Conservation (phyloP, 2,329 filamentous ascomycete species). For the Biscogniauxia sp. region DNA sequence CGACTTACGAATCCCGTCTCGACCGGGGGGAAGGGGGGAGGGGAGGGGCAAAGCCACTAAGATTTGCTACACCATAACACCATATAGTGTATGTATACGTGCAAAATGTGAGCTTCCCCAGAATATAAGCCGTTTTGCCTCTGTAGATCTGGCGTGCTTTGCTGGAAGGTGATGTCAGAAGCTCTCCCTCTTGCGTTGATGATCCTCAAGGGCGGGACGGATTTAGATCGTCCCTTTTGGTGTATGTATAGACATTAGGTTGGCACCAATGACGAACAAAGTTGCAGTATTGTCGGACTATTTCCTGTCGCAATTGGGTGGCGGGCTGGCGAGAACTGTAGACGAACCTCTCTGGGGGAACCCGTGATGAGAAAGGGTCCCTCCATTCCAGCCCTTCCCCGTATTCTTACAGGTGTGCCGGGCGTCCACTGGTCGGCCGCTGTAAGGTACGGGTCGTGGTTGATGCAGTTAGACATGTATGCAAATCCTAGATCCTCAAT, state of each 20-base stretch:
- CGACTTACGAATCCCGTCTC: not conserved
- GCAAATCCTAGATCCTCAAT: constrained; percentile 13
- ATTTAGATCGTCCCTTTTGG: not conserved
- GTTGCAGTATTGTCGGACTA: not conserved
- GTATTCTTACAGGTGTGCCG: constrained; percentile 23
- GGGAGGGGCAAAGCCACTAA: not conserved
- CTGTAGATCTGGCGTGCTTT: not conserved
- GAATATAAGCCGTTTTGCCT: not conserved
- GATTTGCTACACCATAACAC: not conserved
- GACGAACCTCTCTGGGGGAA: constrained; percentile 21
- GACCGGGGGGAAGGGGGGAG: too few species aligned
- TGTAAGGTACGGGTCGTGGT: constrained; percentile 32
- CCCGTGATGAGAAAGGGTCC: constrained; percentile 27
- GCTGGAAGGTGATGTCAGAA: not conserved
- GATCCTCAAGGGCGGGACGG: not conserved
- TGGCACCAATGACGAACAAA: not conserved
- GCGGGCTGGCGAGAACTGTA: not conserved
- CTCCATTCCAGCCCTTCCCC: constrained; percentile 25
- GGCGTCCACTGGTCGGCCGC: constrained; percentile 26
- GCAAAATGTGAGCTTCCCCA: not conserved
- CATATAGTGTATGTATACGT: too few species aligned
- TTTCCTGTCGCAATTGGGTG: not conserved
- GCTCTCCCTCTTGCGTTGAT: too few species aligned
- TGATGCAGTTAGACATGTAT: constrained; percentile 17
- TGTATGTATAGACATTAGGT: not conserved